phyloP scores from a whole-genome alignment of 192 early-diverging fungal species.

The Gryganskiella cystojenkinii region DNA sequence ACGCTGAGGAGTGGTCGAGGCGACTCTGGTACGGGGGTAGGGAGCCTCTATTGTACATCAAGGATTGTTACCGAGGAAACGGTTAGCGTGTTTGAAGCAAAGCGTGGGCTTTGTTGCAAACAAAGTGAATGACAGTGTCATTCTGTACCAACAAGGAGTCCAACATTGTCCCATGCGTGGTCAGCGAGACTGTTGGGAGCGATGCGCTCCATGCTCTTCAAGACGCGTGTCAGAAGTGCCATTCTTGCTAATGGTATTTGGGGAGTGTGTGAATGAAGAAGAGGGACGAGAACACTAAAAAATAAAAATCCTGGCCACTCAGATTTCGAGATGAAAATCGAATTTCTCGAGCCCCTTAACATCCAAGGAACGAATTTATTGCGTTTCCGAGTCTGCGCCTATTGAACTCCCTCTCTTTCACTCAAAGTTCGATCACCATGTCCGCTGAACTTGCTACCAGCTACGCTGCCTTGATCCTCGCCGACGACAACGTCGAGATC shows the following conservation, averaged over 20 bases:
- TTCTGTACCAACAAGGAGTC: slow-evolving; percentile 76
- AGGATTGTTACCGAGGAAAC: neutral
- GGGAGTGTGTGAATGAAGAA: neutral
- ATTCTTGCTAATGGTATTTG: slow-evolving; percentile 30
- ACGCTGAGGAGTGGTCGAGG: slow-evolving; percentile 61
- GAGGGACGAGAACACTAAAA: neutral
- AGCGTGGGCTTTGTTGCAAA: slow-evolving; percentile 17
- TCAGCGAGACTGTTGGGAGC: slow-evolving; percentile 88
- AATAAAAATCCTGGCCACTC: too few relatives aligned
- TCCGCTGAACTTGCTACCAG: slow-evolving; percentile 85
- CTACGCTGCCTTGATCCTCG: slow-evolving; percentile 98
- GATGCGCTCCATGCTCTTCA: slow-evolving; percentile 79
- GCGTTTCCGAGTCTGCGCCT: neutral
- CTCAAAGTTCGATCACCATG: slow-evolving; percentile 30
- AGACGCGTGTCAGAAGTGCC: slow-evolving; percentile 68
- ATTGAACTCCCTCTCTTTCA: slow-evolving; percentile 28
- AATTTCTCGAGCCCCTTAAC: too few relatives aligned
- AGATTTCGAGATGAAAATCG: too few relatives aligned
- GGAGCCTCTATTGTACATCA: slow-evolving; percentile 74
- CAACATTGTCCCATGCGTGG: slow-evolving; percentile 92
- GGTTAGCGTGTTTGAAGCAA: neutral
- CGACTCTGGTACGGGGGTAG: slow-evolving; percentile 65
- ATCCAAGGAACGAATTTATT: neutral
- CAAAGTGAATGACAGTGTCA: neutral
- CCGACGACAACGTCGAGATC: slow-evolving; percentile 97